Percentiles rank a stretch among this genome's conserved stretches.
These are phyloP conservation scores for Neonectria magnoliae DNA, from an alignment of 2,329 filamentous ascomycete species.

Conservation along the genomic window DNA sequence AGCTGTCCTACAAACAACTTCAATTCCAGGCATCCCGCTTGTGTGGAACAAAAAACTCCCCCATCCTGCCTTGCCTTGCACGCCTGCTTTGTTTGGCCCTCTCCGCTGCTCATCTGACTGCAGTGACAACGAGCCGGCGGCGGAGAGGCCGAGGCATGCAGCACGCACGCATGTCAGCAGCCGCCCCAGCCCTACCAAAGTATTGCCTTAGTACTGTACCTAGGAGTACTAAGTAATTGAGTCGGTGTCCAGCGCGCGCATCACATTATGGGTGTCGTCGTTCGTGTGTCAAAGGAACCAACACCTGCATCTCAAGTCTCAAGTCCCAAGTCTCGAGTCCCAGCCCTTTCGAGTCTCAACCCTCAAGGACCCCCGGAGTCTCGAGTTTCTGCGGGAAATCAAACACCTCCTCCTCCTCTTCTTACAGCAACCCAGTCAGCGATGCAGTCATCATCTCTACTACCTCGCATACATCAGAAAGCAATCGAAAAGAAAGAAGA, in stretches of 20 bases:
- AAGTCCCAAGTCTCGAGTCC: not conserved
- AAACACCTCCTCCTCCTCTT: not conserved
- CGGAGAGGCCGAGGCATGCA: conserved; percentile 15
- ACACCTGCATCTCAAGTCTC: not conserved
- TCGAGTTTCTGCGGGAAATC: not conserved
- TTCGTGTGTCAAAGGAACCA: not conserved
- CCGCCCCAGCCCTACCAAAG: conserved; percentile 20
- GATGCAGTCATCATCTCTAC: not conserved
- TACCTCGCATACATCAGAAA: not conserved
- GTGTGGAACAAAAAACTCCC: no score
- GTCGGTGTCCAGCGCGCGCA: not conserved
- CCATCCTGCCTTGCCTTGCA: not conserved
- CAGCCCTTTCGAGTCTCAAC: no score
- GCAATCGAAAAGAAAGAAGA: no score
- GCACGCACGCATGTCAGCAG: conserved; percentile 20
- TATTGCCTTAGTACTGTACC: not conserved
- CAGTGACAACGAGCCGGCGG: conserved; percentile 11
- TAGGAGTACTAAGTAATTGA: no score
- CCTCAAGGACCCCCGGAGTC: not conserved
- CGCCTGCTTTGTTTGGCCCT: no score
- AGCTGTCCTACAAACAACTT: not conserved
- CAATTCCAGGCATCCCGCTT: not conserved
- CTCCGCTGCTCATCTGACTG: conserved; percentile 15
- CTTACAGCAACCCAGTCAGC: not conserved
- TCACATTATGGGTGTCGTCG: not conserved